Evolutionary conservation across 176 grass and related monocot genomes (phyloP), one percentile per base, ranked within the genome.

Genomic region (Tillandsia fasciculata): DNA sequence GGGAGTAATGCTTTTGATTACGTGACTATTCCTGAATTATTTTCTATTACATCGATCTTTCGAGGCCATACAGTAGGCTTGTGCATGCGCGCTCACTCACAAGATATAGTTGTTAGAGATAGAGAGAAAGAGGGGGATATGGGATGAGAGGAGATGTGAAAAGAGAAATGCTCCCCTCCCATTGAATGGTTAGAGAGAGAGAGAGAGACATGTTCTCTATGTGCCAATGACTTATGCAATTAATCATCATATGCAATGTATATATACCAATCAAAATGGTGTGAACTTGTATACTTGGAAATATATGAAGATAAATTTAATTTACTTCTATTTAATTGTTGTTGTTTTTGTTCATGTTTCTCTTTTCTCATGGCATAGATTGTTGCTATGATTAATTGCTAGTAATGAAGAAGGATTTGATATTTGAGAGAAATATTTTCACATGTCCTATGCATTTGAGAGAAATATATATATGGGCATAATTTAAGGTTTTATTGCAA

Each of bases 121-220:
- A 12, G 23, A 12, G 66, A 51, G 49, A 68, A 64, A 73, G 74
- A 72, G 47, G 24, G 57, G 69, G 26, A 53, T 24, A 50, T 74
- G 81, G 85, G 76, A 69, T 87, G 85, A 67, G 77, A 84, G 81
- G 85, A 51, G 80, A 80, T 72, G 54, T 49, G 26, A 58, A 48
- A 8, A 50, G 27, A 70, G 65, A 64, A 26, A 77, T 77, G 73
- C 74, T 70, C 84, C 81, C 65, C 74, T 70, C 81, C 75, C 82
- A 70, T 64, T 48, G 51, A 83, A 79, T 76, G 74, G 49, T 61
- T 69, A 49, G 33, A 42, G 33, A 42, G 33, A 42, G 4, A 33
- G 29, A 33, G 3, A 33, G 3, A 33, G 3, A 33, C 0, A 8
- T 70, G 7, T 15, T 53, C 70, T 7, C 15, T 33, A 49, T 66